Conservation (phyloP, 208 protist genomes). For the Acanthamoeba castellanii region DNA sequence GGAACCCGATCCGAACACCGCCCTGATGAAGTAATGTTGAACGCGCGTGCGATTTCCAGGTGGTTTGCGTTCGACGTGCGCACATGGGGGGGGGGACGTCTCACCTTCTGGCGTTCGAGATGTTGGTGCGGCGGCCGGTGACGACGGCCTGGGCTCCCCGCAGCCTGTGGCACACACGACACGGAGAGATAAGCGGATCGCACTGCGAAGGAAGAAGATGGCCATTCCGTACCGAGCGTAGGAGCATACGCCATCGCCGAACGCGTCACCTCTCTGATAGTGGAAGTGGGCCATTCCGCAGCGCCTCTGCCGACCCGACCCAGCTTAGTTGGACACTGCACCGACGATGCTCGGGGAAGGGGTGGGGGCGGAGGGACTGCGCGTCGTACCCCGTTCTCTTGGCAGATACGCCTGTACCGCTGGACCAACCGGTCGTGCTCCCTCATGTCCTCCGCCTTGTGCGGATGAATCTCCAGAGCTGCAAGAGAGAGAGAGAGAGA, state of each 20-base stretch:
- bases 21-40: neutral
- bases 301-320: neutral
- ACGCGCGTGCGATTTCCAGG: neutral
- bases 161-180: neutral
- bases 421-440: neutral
- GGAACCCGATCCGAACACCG: neutral
- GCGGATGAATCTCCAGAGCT: neutral
- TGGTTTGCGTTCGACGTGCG: neutral
- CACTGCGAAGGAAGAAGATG: neutral
- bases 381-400: constrained; percentile 18
- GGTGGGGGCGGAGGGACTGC: too few relatives aligned
- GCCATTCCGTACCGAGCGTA: constrained; percentile 17
- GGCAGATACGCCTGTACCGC: neutral
- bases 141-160: constrained; percentile 14
- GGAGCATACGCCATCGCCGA: constrained; percentile 17
- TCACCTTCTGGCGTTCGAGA: constrained; percentile 41
- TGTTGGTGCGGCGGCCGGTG: constrained; percentile 14
- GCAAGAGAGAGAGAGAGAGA: neutral
- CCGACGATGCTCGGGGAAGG: too few relatives aligned
- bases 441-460: neutral
- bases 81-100: neutral
- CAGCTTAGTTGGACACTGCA: neutral
- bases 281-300: constrained; percentile 46
- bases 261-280: neutral
- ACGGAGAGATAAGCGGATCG: neutral